These are phyloP conservation scores for Talaromyces piceae DNA, from an alignment of 2,329 filamentous ascomycete species.

Conservation along the genomic window DNA sequence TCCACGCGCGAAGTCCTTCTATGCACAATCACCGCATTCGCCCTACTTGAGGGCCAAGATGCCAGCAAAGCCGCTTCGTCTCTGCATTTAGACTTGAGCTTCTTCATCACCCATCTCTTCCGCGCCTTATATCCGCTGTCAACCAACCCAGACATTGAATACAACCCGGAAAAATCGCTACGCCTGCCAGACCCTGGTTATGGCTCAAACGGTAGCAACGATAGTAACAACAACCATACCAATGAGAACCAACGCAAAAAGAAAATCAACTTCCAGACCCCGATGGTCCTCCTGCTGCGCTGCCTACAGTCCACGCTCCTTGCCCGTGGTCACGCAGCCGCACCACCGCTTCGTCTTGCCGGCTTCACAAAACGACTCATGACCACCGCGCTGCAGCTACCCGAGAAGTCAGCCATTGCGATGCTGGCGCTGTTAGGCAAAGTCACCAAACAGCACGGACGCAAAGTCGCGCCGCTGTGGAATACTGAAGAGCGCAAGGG, in stretches of 20 bases:
- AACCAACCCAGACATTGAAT: conserved; percentile 78
- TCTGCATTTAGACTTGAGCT: conserved; percentile 83
- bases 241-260: conserved; percentile 40
- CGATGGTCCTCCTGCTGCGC: conserved; percentile 82
- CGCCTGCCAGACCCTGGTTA: conserved; percentile 60
- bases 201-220: conserved; percentile 19
- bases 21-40: conserved; percentile 92
- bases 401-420: conserved; percentile 80
- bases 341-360: conserved; percentile 75
- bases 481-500: conserved; percentile 89
- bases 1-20: conserved; percentile 79
- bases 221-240: conserved; percentile 27
- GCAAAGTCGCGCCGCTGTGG: conserved; percentile 81
- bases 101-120: conserved; percentile 93
- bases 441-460: conserved; percentile 71
- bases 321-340: conserved; percentile 65
- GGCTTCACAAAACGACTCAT: conserved; percentile 90
- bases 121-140: conserved; percentile 71
- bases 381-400: conserved; percentile 72
- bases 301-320: conserved; percentile 76
- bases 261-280: conserved; percentile 91
- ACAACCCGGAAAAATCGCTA: conserved; percentile 62
- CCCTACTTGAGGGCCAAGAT: conserved; percentile 91
- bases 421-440: conserved; percentile 70
- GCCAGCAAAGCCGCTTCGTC: conserved; percentile 73